Evolutionary conservation across 2,329 filamentous ascomycete genomes (phyloP).

Genomic region (Trichoderma simmonsii): DNA sequence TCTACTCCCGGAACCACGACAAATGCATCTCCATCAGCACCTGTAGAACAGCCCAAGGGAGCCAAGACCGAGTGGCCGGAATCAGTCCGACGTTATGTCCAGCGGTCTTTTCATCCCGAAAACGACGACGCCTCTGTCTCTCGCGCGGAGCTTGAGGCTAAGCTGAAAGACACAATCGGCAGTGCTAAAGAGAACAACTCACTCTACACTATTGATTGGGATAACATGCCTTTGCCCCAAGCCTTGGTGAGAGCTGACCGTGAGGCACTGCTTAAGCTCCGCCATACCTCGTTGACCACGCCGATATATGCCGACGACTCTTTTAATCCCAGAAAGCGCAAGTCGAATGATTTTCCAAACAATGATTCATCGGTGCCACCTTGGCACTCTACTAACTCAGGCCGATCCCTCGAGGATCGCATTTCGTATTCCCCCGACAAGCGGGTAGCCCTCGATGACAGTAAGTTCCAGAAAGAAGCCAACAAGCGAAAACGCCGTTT

Average conservation of each 20-base stretch:
- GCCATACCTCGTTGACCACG: slow-evolving; percentile 26
- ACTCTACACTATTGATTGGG: slow-evolving; percentile 78
- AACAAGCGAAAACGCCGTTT: slow-evolving; percentile 90
- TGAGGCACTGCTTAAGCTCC: slow-evolving; percentile 44
- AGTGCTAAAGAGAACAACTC: slow-evolving; percentile 70
- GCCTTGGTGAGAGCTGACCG: slow-evolving; percentile 73
- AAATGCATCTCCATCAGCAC: slow-evolving; percentile 30
- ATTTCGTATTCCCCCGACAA: slow-evolving; percentile 58
- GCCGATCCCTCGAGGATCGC: slow-evolving; percentile 66
- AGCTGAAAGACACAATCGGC: slow-evolving; percentile 82
- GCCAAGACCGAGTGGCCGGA: slow-evolving; percentile 75
- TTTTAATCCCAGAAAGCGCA: slow-evolving; percentile 69
- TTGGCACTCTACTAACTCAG: slow-evolving; percentile 70
- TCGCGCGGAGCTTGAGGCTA: slow-evolving; percentile 72
- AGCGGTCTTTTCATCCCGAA: slow-evolving; percentile 76
- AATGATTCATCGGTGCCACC: slow-evolving; percentile 57
- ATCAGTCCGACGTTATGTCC: slow-evolving; percentile 83
- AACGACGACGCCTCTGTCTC: slow-evolving; percentile 63
- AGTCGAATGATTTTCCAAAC: slow-evolving; percentile 64
- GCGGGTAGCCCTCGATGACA: slow-evolving; percentile 50
- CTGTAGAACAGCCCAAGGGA: slow-evolving; percentile 38
- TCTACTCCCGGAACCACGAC: slow-evolving; percentile 28
- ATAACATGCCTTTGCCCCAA: slow-evolving; percentile 78
- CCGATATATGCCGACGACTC: slow-evolving; percentile 25
- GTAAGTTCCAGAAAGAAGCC: slow-evolving; percentile 90